Percentiles rank a stretch among this genome's conserved stretches.
phyloP scores from a whole-genome alignment of 2,329 filamentous ascomycete genomes.

The Alternaria sp. region DNA sequence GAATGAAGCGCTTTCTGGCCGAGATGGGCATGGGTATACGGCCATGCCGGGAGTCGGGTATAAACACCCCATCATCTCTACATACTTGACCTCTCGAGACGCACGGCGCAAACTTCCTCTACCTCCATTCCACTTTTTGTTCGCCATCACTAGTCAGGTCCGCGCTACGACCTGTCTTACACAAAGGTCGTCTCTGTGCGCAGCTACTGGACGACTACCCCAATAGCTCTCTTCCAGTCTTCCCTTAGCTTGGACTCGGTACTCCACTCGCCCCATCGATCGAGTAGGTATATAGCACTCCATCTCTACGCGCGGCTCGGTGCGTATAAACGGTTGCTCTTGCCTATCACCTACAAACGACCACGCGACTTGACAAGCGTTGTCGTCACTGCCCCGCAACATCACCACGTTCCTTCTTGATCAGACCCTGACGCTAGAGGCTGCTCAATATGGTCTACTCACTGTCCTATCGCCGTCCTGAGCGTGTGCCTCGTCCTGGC shows the following conservation, averaged over 20 bases:
- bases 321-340: slow-evolving; percentile 3
- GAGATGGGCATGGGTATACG: background rate
- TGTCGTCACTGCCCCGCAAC: slow-evolving; percentile 13
- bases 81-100: background rate
- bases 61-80: background rate
- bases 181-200: background rate
- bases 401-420: slow-evolving; percentile 10
- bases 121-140: background rate
- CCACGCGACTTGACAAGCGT: slow-evolving; percentile 13
- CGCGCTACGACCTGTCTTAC: background rate
- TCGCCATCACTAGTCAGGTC: background rate
- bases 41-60: background rate
- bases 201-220: slow-evolving; percentile 2
- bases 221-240: background rate
- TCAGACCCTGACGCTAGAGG: background rate
- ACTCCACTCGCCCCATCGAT: background rate
- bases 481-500: slow-evolving; percentile 37
- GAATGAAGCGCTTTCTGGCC: slow-evolving; percentile 3
- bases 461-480: slow-evolving; percentile 57
- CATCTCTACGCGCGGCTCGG: slow-evolving; percentile 10
- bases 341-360: slow-evolving; percentile 3
- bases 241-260: background rate
- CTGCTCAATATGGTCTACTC: slow-evolving; percentile 56
- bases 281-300: slow-evolving; percentile 10
- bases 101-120: slow-evolving; percentile 2